Evolutionary conservation across 305 asterid species (phyloP).

Genomic region (Stenogyne calaminthoides): DNA sequence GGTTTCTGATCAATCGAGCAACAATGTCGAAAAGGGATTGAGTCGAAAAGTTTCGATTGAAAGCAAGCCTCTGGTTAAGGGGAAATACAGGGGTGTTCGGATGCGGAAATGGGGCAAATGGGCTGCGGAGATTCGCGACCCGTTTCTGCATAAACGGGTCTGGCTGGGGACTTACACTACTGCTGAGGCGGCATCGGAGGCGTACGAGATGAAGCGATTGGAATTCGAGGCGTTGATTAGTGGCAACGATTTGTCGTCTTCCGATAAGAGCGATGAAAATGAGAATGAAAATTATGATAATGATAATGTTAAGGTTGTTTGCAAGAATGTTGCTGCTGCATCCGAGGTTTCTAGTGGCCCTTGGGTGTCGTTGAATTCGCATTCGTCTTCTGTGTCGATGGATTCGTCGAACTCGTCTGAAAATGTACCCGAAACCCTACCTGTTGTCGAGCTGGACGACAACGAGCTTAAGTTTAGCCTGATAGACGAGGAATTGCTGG

Average conservation of each 20-base stretch:
- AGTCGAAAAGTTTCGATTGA: neutral
- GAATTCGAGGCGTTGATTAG: slow-evolving; percentile 58
- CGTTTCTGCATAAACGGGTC: slow-evolving; percentile 59
- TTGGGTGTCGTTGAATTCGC: slow-evolving; percentile 41
- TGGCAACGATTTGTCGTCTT: neutral
- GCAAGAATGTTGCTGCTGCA: slow-evolving; percentile 14
- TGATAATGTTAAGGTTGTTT: neutral
- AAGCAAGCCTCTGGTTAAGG: slow-evolving; percentile 17
- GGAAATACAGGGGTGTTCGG: slow-evolving; percentile 67
- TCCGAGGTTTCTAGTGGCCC: slow-evolving; percentile 49
- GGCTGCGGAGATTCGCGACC: slow-evolving; percentile 96
- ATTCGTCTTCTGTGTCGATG: slow-evolving; percentile 48
- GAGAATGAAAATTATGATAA: too few species aligned
- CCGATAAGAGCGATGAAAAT: slow-evolving; percentile 30
- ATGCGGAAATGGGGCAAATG: slow-evolving; percentile 93
- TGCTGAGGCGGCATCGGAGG: slow-evolving; percentile 75
- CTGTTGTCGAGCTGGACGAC: neutral
- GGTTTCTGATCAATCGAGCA: slow-evolving; percentile 47
- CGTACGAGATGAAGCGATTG: slow-evolving; percentile 62
- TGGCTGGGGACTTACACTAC: slow-evolving; percentile 83
- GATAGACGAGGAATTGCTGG: slow-evolving; percentile 37
- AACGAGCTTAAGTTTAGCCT: slow-evolving; percentile 7
- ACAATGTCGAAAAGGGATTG: slow-evolving; percentile 45
- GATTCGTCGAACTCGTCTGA: slow-evolving; percentile 39
- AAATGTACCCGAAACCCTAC: neutral